These are phyloP conservation scores for Melampsora occidentalis DNA, from an alignment of 1,284 basidiomycete genomes.

Conservation along the genomic window DNA sequence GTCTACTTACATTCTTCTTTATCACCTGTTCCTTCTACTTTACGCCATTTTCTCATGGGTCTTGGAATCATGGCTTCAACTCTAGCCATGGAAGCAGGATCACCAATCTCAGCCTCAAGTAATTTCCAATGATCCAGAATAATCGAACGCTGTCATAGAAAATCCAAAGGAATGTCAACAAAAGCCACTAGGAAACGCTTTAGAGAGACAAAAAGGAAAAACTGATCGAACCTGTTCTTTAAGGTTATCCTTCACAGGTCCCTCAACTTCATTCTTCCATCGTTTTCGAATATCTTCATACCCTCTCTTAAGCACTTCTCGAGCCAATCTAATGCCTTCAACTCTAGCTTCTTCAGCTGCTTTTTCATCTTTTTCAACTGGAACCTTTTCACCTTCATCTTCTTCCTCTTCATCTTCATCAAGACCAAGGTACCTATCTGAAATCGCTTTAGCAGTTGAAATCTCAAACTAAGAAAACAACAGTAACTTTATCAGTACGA, in stretches of 20 bases:
- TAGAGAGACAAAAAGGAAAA: constrained; percentile 41
- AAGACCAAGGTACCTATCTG: constrained; percentile 47
- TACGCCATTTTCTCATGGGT: constrained; percentile 76
- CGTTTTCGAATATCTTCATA: constrained; percentile 79
- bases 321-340: constrained; percentile 67
- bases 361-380: constrained; percentile 58
- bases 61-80: constrained; percentile 88
- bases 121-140: constrained; percentile 89
- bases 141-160: constrained; percentile 67
- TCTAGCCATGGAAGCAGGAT: constrained; percentile 65
- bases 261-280: constrained; percentile 51
- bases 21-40: constrained; percentile 76
- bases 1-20: constrained; percentile 70
- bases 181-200: background rate
- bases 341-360: constrained; percentile 58
- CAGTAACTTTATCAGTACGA: constrained; percentile 56
- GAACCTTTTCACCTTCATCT: constrained; percentile 65
- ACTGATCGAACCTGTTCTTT: constrained; percentile 74
- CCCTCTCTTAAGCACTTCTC: constrained; percentile 75
- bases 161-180: background rate
- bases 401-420: constrained; percentile 69
- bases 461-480: constrained; percentile 52
- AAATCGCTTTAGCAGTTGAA: constrained; percentile 50
- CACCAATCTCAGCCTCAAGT: constrained; percentile 77
- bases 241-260: constrained; percentile 54